A percentile compares a stretch with the other conserved stretches of the same genome.
phyloP scores from a whole-genome alignment of 2,329 filamentous ascomycete genomes.

The Verticillium tricorpus region DNA sequence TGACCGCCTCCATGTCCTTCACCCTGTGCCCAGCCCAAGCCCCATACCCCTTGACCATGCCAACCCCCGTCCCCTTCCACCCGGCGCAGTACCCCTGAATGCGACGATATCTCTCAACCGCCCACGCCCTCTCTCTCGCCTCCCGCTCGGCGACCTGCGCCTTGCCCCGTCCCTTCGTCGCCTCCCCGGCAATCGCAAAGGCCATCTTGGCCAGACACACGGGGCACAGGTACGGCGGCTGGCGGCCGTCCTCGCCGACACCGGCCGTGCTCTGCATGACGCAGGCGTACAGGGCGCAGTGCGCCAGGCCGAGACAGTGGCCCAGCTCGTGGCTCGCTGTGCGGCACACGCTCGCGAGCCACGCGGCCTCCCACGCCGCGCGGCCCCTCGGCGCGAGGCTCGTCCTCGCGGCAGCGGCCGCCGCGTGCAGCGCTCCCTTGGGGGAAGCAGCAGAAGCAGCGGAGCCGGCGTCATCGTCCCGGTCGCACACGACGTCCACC shows the following conservation, averaged over 20 bases:
- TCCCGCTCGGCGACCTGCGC: slow-evolving; percentile 8
- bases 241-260: slow-evolving; percentile 53
- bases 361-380: slow-evolving; percentile 36
- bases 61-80: slow-evolving; percentile 26
- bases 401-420: slow-evolving; percentile 22
- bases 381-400: slow-evolving; percentile 16
- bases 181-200: slow-evolving; percentile 21
- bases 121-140: slow-evolving; percentile 11
- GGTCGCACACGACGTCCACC: slow-evolving; percentile 35
- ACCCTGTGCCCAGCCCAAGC: slow-evolving; percentile 32
- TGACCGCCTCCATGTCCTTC: neutral
- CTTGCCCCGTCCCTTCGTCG: neutral
- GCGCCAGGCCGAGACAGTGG: slow-evolving; percentile 62
- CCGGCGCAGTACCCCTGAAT: neutral
- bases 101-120: slow-evolving; percentile 35
- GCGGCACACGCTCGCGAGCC: slow-evolving; percentile 52
- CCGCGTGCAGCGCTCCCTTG: slow-evolving; percentile 24
- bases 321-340: slow-evolving; percentile 62
- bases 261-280: slow-evolving; percentile 57
- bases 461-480: slow-evolving; percentile 8
- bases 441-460: neutral
- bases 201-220: slow-evolving; percentile 53
- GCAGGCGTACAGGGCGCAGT: slow-evolving; percentile 63
- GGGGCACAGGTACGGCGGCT: slow-evolving; percentile 60
- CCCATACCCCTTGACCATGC: slow-evolving; percentile 40